phyloP scores from a whole-genome alignment of 441 rosid species.

The Mallotus japonicus region DNA sequence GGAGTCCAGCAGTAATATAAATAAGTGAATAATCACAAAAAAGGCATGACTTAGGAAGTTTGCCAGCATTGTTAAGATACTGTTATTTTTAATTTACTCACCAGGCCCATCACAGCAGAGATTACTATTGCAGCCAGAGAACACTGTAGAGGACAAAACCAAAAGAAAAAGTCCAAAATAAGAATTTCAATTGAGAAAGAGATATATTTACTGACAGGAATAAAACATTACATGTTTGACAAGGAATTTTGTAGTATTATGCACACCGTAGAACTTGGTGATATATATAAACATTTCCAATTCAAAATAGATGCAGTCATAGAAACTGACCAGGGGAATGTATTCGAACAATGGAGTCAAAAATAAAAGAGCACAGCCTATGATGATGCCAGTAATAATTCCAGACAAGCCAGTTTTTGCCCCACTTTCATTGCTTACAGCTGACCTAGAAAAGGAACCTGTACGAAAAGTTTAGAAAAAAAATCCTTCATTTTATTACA shows the following conservation, averaged over 20 bases:
- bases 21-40: neutral
- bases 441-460: conserved; percentile 98
- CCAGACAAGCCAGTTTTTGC: conserved; percentile 93
- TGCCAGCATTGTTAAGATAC: neutral
- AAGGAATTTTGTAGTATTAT: neutral
- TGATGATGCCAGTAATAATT: conserved; percentile 72
- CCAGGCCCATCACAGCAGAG: conserved; percentile 91
- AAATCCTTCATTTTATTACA: conserved; percentile 3
- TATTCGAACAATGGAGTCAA: conserved; percentile 75
- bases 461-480: conserved; percentile 26
- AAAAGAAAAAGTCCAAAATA: neutral
- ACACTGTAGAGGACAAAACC: conserved; percentile 60
- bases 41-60: conserved; percentile 1
- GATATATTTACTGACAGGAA: neutral
- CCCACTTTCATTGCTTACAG: conserved; percentile 95
- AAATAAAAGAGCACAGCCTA: conserved; percentile 88
- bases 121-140: conserved; percentile 90
- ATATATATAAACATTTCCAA: neutral
- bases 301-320: conserved; percentile 16
- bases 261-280: neutral
- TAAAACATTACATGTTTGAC: neutral
- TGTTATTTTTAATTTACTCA: conserved; percentile 33
- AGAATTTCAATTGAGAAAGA: neutral
- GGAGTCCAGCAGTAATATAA: neutral
- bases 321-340: conserved; percentile 79